Base-by-base conservation (phyloP, 2,329 filamentous ascomycete genomes). In the Epichloe typhina region DNA sequence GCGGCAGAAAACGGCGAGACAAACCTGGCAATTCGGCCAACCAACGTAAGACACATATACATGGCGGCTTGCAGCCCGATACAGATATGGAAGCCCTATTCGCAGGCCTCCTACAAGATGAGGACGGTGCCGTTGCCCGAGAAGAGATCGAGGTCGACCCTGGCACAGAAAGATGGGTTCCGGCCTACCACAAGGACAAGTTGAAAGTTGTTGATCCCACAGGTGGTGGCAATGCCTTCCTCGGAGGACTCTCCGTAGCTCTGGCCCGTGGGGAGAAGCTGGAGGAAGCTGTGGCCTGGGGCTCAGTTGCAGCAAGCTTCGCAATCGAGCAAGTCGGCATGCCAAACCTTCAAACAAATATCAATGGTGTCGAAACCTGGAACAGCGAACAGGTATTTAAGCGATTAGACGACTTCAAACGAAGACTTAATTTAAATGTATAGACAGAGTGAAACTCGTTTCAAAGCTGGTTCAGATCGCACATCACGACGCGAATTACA, bases 241-340 rank as follows among this genome's bases (percentile, higher is more conserved):
- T 96, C 23, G 76, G 76, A 21, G 76, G 77, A n/a, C 58, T 82
- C 45, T 70, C 73, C 0, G 71, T 82, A 12, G 80, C 73, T 1
- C 66, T 84, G 57, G 82, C 73, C 35, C 69, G 84, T 49, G 81
- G 79, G 1, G 72, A 76, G 57, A 62, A 65, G 26, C 71, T 86
- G 40, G 79, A 83, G 53, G 82, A 88, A 59, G 89, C 88, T 5
- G 82, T 86, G 5, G 73, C 79, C 0, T 91, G 84, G 80, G 93
- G 83, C 4, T 84, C 80, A 44, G 76, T 97, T 5, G 84, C 88
- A 2, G 91, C 93, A 7, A 90, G 89, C 61, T 93, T 95, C 66
- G 88, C 88, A 15, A 95, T 98, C 59, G 90, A 98, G 68, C 93
- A 98, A 66, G 82, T 95, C 49, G 91, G 93, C 0, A 79, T 94